Evolutionary conservation across 257 asterid genomes (phyloP).

Genomic region (Solanum commersonii): DNA sequence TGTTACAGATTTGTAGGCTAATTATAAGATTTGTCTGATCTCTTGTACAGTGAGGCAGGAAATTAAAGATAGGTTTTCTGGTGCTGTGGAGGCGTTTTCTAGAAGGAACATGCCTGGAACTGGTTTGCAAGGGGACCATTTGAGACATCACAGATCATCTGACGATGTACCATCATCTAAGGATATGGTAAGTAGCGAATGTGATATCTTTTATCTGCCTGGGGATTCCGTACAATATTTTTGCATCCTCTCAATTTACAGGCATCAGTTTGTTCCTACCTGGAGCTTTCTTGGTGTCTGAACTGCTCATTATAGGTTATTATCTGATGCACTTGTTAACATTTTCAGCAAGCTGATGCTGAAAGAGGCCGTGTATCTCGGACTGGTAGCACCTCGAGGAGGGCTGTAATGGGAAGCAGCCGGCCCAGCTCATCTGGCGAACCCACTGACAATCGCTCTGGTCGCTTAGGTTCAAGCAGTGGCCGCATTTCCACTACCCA

Average conservation of each 20-base stretch:
- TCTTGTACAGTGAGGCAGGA: slow-evolving; percentile 47
- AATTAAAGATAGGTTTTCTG: slow-evolving; percentile 46
- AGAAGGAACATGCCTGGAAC: slow-evolving; percentile 43
- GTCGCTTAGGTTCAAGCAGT: slow-evolving; percentile 46
- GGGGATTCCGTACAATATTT: background rate
- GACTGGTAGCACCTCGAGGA: slow-evolving; percentile 52
- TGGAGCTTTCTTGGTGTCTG: background rate
- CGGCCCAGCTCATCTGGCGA: slow-evolving; percentile 74
- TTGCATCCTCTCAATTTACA: background rate
- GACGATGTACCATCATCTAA: slow-evolving; percentile 54
- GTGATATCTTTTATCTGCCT: background rate
- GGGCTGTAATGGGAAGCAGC: slow-evolving; percentile 52
- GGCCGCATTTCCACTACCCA: slow-evolving; percentile 45
- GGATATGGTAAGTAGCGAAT: slow-evolving; percentile 41
- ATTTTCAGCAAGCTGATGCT: slow-evolving; percentile 47
- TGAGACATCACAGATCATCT: slow-evolving; percentile 48
- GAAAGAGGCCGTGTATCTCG: slow-evolving; percentile 54
- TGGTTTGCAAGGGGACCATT: slow-evolving; percentile 51
- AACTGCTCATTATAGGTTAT: background rate
- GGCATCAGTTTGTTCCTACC: background rate
- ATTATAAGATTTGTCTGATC: background rate
- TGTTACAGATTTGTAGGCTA: background rate
- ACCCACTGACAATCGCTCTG: slow-evolving; percentile 38
- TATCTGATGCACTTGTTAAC: background rate
- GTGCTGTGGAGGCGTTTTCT: slow-evolving; percentile 51